phyloP scores from a whole-genome alignment of 345 rosid species.

The Ricinus communis region DNA sequence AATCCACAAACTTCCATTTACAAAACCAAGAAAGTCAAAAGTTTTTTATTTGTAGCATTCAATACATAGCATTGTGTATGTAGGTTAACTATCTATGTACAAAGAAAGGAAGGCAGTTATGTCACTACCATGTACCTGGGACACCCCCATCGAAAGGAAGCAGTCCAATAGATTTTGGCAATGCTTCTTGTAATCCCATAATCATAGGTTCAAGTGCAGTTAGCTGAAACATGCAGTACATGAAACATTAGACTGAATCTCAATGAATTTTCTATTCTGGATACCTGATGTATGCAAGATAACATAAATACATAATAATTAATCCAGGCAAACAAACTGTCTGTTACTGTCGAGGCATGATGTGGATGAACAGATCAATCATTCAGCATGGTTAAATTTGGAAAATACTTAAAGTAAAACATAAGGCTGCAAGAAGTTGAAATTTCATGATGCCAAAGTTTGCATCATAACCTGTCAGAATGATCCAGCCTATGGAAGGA shows the following conservation, averaged over 20 bases:
- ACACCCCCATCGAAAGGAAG: slow-evolving; percentile 96
- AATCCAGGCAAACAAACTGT: neutral
- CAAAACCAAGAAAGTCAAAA: neutral
- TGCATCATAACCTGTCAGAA: neutral
- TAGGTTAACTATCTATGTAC: neutral
- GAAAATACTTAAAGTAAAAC: neutral
- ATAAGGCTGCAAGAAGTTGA: neutral
- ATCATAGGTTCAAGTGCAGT: slow-evolving; percentile 84
- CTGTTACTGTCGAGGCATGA: neutral
- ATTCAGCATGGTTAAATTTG: neutral
- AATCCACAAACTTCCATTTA: neutral
- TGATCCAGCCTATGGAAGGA: neutral
- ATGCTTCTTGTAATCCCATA: slow-evolving; percentile 80
- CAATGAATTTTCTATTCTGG: neutral
- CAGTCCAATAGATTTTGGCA: slow-evolving; percentile 93
- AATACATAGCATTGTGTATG: neutral
- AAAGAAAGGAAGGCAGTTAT: neutral
- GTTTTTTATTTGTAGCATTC: neutral
- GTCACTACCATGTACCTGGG: slow-evolving; percentile 48
- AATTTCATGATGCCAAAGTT: neutral
- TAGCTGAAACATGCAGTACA: slow-evolving; percentile 46
- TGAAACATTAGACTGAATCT: slow-evolving; percentile 22
- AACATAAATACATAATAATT: neutral
- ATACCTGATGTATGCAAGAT: neutral
- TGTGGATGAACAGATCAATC: neutral